Conservation (phyloP, 768 basidiomycete genomes). For the Trametes villosa region DNA sequence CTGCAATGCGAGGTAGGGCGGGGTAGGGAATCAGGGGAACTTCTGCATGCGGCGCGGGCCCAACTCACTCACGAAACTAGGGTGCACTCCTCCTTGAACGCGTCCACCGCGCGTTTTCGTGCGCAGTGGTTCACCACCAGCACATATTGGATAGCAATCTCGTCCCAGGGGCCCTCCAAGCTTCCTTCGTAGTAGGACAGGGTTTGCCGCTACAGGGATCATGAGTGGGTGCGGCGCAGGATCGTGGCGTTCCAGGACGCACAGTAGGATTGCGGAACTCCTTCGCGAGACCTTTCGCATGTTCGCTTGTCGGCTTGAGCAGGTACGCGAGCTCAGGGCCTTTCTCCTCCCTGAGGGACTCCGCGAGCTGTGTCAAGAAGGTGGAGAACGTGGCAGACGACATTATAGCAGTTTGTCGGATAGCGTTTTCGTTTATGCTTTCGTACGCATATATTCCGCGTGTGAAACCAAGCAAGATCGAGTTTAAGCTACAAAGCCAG, state of each 20-base stretch:
- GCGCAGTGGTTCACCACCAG: constrained; percentile 73
- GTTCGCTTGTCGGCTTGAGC: constrained; percentile 76
- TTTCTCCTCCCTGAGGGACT: constrained; percentile 63
- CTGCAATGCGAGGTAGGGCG: constrained; percentile 40
- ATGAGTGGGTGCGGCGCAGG: neutral
- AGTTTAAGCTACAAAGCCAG: neutral
- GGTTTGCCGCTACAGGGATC: constrained; percentile 30
- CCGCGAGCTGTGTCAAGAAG: constrained; percentile 62
- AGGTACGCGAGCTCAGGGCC: constrained; percentile 74
- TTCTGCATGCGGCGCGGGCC: constrained; percentile 3
- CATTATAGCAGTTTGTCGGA: neutral
- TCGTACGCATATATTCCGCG: too few relatives aligned
- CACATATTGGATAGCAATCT: constrained; percentile 83
- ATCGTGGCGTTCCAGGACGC: constrained; percentile 17
- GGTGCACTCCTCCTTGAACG: constrained; percentile 79
- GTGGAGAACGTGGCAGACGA: constrained; percentile 53
- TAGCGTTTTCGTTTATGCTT: too few relatives aligned
- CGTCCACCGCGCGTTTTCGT: constrained; percentile 67
- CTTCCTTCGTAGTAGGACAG: constrained; percentile 58
- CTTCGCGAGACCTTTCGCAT: constrained; percentile 76
- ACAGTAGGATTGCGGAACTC: constrained; percentile 66
- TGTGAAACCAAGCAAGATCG: neutral
- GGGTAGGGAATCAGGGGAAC: constrained; percentile 12
- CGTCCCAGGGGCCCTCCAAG: constrained; percentile 81
- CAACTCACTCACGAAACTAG: constrained; percentile 70